Base-by-base conservation (phyloP, 2,329 filamentous ascomycete species). In the Pestalotiopsis sp. region DNA sequence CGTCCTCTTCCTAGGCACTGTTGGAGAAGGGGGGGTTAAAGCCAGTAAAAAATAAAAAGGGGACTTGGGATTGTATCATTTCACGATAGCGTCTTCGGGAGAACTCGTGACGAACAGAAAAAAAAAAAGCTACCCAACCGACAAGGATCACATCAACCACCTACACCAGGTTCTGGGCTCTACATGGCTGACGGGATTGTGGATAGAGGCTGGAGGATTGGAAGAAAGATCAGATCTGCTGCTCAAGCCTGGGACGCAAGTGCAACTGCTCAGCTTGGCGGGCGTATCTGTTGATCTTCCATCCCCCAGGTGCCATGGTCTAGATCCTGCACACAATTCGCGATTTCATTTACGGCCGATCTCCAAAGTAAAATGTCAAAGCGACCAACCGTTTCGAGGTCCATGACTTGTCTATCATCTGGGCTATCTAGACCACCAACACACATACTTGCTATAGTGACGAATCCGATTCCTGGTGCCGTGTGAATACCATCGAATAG, bases 331-430 rank as follows among this genome's bases (percentile, higher is more conserved):
- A 62, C 27, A 20, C 59, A 62, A 62, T 62, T 62, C 59, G 59
- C 59, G 59, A 62, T 62, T 62, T 62, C 59, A 62, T 62, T 39
- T 62, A 62, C 36, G 27, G 59, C 59, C 59, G 59, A 62, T 36
- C 27, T n/a, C 38, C 31, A 17, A 36, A 13, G n/a, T n/a, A n/a
- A 13, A 39, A 2, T 14, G 25, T 62, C 31, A 52, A 52, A 52
- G 45, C 45, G 45, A 52, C 45, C 45, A 52, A 52, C 45, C 45
- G 20, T 23, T 52, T 52, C 45, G 45, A 52, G 45, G 7, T 9
- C 20, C 20, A 20, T 52, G 45, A 52, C 45, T 52, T 20, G 45
- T 52, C 41, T 9, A 36, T 36, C 31, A 36, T 36, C 7, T 36
- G 31, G 41, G 13, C 45, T 9, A 52, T 52, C 45, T 52, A 52